A percentile compares a stretch with the other conserved stretches of the same genome.
Evolutionary conservation across 257 asterid genomes (phyloP).

Genomic region (Thymus quinquecostatus): DNA sequence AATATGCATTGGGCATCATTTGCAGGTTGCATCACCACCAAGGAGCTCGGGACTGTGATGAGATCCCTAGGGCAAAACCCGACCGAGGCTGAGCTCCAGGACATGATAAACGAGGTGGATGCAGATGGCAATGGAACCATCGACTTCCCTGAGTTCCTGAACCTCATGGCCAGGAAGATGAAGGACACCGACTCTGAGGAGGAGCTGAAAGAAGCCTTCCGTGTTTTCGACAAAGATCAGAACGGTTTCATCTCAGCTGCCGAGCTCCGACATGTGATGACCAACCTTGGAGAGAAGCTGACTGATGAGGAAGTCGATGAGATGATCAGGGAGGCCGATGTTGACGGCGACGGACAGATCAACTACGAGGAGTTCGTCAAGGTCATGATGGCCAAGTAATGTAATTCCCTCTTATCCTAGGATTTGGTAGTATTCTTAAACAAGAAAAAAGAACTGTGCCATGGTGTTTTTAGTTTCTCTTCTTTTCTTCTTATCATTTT

Average conservation of each 20-base stretch:
- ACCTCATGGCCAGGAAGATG: constrained; percentile 66
- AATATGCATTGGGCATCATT: not conserved
- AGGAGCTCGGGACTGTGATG: constrained; percentile 75
- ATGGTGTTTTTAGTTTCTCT: constrained; percentile 18
- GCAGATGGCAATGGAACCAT: constrained; percentile 73
- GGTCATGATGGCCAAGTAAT: constrained; percentile 71
- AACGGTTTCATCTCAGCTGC: constrained; percentile 3
- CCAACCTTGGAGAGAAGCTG: constrained; percentile 48
- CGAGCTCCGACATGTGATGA: constrained; percentile 71
- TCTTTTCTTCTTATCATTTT: not conserved
- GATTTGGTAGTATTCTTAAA: not conserved
- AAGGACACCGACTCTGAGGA: constrained; percentile 74
- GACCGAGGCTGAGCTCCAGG: constrained; percentile 33
- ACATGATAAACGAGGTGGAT: constrained; percentile 70
- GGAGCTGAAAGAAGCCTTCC: constrained; percentile 54
- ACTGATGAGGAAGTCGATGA: constrained; percentile 1
- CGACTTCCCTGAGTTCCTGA: constrained; percentile 36
- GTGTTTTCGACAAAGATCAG: not conserved
- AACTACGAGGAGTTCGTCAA: constrained; percentile 69
- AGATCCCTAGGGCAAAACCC: constrained; percentile 72
- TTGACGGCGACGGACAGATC: constrained; percentile 66
- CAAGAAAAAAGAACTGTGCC: constrained; percentile 15
- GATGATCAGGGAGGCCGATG: constrained; percentile 23
- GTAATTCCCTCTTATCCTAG: constrained; percentile 1
- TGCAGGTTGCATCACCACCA: constrained; percentile 70